Evolutionary conservation across 108 stramenopile species (phyloP), one percentile per base, ranked within the genome.

Genomic region (Craspedostauros australis): DNA sequence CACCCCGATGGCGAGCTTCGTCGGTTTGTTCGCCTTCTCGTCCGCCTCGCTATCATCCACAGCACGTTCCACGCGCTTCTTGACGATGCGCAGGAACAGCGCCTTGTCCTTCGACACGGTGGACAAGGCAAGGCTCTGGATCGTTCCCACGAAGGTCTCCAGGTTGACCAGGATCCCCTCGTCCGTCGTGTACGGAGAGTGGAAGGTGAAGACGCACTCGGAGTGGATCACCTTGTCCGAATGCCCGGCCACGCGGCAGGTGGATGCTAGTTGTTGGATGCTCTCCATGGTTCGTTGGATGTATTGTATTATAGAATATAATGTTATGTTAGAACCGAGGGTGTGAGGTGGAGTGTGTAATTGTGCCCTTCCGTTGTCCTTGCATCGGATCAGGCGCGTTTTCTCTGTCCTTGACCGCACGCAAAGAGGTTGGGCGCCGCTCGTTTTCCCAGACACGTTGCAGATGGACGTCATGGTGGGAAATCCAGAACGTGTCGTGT

Each of bases 141-240:
- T 70, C 9, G 84, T 86, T 24, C 96, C 95, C 7, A 84, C 71
- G 66, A 93, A 94, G 11, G 91, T 88, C 4, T 58, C 30, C 40
- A 97, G 59, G 60, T 95, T 96, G 37, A 96, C 87, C 39, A 93
- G 27, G 23, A 74, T 58, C 9, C 95, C 96, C 25, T 59, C 66
- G 5, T 77, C 65, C 12, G 62, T 75, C 33, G 66, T 72, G 48
- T 84, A 92, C 19, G 97, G 96, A 18, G 87, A 79, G 64, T 85
- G 73, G 57, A 96, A 96, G 19, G 90, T 85, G 57, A 72, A 94
- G 47, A 67, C 95, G 58, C 93, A 94, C 71, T 96, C 95, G n/a
- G 80, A 73, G 53, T 94, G 87, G 44, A 62, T 68, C 12, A 96
- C 94, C n/a, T 53, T 60, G 39, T 90, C 82, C 52, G 64, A 50